Evolutionary conservation across 2,329 filamentous ascomycete genomes (phyloP).

Genomic region (Cladosporium sp.): DNA sequence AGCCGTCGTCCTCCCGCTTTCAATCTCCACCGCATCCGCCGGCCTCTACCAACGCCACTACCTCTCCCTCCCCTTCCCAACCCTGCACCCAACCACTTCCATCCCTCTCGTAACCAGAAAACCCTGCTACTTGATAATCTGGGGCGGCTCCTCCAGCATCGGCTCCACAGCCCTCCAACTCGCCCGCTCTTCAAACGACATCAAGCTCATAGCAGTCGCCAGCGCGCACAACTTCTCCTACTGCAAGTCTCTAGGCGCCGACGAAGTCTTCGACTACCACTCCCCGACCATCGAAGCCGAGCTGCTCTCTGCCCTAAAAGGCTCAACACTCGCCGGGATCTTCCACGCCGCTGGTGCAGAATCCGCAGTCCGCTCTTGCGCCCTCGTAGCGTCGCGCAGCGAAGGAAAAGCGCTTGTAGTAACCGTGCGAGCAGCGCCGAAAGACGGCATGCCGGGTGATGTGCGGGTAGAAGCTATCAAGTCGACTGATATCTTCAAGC

Average conservation of each 20-base stretch:
- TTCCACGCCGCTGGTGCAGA: conserved; percentile 27
- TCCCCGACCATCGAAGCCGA: conserved; percentile 15
- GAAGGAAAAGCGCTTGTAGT: conserved; percentile 30
- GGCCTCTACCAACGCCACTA: conserved; percentile 17
- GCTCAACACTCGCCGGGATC: conserved; percentile 28
- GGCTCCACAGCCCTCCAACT: conserved; percentile 47
- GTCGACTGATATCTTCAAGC: conserved; percentile 24
- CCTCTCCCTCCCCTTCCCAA: conserved; percentile 14
- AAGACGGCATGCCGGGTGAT: conserved; percentile 20
- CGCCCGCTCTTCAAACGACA: conserved; percentile 32
- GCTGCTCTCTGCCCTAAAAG: conserved; percentile 25
- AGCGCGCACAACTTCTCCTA: conserved; percentile 29
- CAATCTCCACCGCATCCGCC: conserved; percentile 20
- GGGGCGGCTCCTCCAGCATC: conserved; percentile 49
- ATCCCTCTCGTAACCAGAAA: not conserved
- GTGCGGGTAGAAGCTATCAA: conserved; percentile 25
- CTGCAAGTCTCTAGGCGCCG: conserved; percentile 43
- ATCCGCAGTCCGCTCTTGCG: conserved; percentile 22
- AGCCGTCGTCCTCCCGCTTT: conserved; percentile 19
- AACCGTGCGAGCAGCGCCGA: conserved; percentile 21
- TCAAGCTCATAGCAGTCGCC: conserved; percentile 41
- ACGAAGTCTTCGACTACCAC: conserved; percentile 43
- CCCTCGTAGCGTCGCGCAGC: conserved; percentile 23
- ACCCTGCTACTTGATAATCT: conserved; percentile 40
- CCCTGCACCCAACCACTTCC: conserved; percentile 18